Percentiles rank a stretch among this genome's conserved stretches.
phyloP scores from a whole-genome alignment of 805 yeast species.

The Candida quercuum region DNA sequence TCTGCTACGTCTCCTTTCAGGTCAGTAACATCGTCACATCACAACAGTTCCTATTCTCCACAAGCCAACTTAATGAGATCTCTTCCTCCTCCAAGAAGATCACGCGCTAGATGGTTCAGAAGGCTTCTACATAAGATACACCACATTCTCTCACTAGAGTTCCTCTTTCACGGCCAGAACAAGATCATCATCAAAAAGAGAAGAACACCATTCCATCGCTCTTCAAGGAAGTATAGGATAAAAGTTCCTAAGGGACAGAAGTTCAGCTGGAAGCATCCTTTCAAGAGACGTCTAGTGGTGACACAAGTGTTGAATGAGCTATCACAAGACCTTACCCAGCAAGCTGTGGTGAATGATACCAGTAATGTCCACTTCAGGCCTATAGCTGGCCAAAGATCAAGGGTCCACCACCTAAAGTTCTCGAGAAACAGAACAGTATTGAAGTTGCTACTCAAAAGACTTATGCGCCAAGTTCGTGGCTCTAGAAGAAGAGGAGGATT shows the following conservation, averaged over 20 bases:
- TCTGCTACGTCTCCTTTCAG: no score
- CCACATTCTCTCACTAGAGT: conserved; percentile 12
- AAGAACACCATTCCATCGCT: conserved; percentile 19
- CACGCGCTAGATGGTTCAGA: conserved; percentile 16
- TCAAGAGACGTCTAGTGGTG: conserved; percentile 7
- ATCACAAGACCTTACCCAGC: background rate
- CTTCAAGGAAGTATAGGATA: conserved; percentile 18
- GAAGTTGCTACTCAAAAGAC: background rate
- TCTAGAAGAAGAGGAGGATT: no score
- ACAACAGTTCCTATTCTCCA: background rate
- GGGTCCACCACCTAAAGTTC: background rate
- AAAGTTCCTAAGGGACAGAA: conserved; percentile 8
- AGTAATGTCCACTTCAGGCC: background rate
- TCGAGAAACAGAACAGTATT: background rate
- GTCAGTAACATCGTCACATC: no score
- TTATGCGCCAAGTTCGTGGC: background rate
- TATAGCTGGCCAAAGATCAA: background rate
- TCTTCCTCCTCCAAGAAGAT: conserved; percentile 22
- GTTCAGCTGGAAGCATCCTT: background rate
- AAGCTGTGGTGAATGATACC: background rate
- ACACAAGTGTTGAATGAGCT: conserved; percentile 13
- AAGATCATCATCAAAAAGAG: conserved; percentile 14
- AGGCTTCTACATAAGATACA: conserved; percentile 13
- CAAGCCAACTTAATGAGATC: conserved; percentile 16
- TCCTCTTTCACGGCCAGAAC: conserved; percentile 7